A percentile compares a stretch with the other conserved stretches of the same genome.
Evolutionary conservation across 202 grass and related monocot species (phyloP).

Genomic region (Setaria viridis): DNA sequence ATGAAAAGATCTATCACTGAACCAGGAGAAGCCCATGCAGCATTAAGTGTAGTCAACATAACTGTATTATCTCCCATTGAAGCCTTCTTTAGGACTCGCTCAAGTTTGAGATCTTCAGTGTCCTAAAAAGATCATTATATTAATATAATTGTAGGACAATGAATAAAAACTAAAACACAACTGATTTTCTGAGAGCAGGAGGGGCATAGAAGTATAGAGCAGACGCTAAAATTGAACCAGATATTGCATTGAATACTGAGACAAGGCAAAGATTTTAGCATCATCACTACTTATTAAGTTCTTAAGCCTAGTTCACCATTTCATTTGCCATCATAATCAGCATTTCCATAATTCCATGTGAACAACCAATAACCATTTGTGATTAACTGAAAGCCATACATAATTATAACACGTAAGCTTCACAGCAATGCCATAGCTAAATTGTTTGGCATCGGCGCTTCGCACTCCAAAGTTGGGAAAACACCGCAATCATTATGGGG

Average conservation of each 20-base stretch:
- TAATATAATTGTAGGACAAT: constrained; percentile 1
- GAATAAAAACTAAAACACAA: constrained; percentile 34
- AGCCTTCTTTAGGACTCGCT: constrained; percentile 59
- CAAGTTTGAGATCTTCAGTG: constrained; percentile 70
- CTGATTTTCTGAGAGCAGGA: background rate
- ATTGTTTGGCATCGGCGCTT: background rate
- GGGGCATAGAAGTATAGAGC: background rate
- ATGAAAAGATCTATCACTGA: constrained; percentile 76
- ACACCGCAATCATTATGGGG: background rate
- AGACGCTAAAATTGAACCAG: background rate
- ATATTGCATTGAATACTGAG: background rate
- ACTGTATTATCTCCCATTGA: constrained; percentile 66
- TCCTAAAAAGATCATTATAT: constrained; percentile 56
- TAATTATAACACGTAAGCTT: background rate
- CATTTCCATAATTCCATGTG: constrained; percentile 30
- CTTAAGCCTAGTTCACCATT: background rate
- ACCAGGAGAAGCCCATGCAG: constrained; percentile 74
- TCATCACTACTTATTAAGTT: constrained; percentile 14
- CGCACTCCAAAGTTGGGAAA: background rate
- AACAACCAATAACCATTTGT: background rate
- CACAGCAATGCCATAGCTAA: background rate
- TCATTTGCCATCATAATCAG: background rate
- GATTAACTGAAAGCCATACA: background rate
- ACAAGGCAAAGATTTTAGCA: background rate
- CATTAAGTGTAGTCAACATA: constrained; percentile 79